A percentile compares a stretch with the other conserved stretches of the same genome.
These are phyloP conservation scores for Plasmodium billcollinsi DNA, from an alignment of 169 alveolate genomes.

Conservation along the genomic window DNA sequence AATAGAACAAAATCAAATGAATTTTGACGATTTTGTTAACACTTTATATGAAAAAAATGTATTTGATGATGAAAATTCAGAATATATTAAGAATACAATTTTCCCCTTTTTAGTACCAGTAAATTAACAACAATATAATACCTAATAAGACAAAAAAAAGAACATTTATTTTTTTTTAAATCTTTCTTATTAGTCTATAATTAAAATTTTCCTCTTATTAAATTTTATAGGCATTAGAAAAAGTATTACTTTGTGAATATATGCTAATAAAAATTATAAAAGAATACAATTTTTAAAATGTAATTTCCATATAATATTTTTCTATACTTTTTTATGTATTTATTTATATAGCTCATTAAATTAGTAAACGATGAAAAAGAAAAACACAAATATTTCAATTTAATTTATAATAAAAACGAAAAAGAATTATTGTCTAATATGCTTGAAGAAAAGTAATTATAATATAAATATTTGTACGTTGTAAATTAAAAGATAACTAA, in stretches of 20 bases:
- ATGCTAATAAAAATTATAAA: background rate
- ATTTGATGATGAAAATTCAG: conserved; percentile 66
- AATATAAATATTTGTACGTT: background rate
- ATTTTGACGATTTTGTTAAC: conserved; percentile 75
- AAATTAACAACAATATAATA: conserved; percentile 5
- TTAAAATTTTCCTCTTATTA: conserved; percentile 15
- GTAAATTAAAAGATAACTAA: background rate
- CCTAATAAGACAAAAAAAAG: background rate
- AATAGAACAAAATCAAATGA: conserved; percentile 33
- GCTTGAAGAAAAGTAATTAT: conserved; percentile 41
- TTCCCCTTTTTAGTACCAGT: conserved; percentile 72
- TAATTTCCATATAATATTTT: background rate
- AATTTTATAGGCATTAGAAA: conserved; percentile 72
- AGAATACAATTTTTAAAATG: background rate
- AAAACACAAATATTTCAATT: conserved; percentile 56
- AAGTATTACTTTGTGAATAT: conserved; percentile 16
- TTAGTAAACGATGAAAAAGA: conserved; percentile 67
- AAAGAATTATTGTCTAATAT: conserved; percentile 11
- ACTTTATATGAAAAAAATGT: conserved; percentile 67
- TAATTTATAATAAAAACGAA: conserved; percentile 27
- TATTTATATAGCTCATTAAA: conserved; percentile 46
- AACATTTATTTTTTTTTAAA: conserved; percentile 8
- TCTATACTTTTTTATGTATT: conserved; percentile 3
- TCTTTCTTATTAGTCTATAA: conserved; percentile 7
- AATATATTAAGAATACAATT: conserved; percentile 44